Conservation (phyloP, 441 rosid genomes). For the Rhodomyrtus psidioides region DNA sequence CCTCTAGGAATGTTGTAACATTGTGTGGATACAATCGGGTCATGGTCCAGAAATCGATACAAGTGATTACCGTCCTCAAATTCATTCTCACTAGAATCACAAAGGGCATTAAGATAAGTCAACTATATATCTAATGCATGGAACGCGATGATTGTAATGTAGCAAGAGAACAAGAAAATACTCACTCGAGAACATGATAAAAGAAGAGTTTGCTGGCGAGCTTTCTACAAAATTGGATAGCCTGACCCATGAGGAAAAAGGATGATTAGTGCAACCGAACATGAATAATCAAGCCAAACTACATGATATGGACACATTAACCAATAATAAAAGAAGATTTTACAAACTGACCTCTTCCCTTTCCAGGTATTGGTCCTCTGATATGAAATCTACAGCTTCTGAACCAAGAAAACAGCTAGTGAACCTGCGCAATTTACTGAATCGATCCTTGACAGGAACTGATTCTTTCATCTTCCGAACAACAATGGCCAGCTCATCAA, state of each 20-base stretch:
- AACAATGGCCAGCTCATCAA: constrained; percentile 73
- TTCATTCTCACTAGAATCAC: constrained; percentile 51
- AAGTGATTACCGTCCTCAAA: constrained; percentile 81
- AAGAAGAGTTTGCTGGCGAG: constrained; percentile 68
- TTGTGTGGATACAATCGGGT: constrained; percentile 63
- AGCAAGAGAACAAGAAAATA: neutral
- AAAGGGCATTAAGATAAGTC: constrained; percentile 8
- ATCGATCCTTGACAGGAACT: constrained; percentile 59
- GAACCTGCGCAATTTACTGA: constrained; percentile 66
- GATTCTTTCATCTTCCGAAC: constrained; percentile 67
- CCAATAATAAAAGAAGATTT: neutral
- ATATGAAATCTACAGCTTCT: constrained; percentile 70
- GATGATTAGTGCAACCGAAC: neutral
- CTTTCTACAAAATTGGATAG: constrained; percentile 75
- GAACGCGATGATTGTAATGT: constrained; percentile 2
- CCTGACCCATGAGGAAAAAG: constrained; percentile 27
- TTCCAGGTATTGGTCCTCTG: constrained; percentile 59
- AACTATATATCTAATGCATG: neutral
- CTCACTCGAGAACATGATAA: constrained; percentile 72
- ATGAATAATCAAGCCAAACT: neutral
- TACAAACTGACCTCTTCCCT: constrained; percentile 50
- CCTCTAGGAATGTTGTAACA: constrained; percentile 84
- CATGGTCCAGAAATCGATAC: constrained; percentile 72
- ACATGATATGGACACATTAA: neutral
- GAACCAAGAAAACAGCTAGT: constrained; percentile 64